Conservation (phyloP, 1,139 yeast genomes). For the Suhomyces wounanorum region DNA sequence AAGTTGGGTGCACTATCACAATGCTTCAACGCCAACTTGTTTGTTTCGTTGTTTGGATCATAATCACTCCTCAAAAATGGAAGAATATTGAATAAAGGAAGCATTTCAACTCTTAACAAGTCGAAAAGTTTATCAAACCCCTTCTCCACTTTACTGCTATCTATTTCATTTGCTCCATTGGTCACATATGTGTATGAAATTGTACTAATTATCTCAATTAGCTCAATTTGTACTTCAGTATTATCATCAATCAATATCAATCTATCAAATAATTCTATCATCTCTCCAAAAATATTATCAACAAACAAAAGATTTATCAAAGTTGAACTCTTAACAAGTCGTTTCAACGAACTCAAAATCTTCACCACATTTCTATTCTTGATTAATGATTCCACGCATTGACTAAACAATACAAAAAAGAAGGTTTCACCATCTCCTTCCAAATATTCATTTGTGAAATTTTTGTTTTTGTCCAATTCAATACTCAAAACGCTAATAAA, state of each 20-base stretch:
- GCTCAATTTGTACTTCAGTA: constrained; percentile 50
- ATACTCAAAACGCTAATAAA: constrained; percentile 76
- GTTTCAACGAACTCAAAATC: constrained; percentile 55
- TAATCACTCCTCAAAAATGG: constrained; percentile 60
- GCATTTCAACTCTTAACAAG: constrained; percentile 68
- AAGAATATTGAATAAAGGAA: constrained; percentile 59
- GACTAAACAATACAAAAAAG: constrained; percentile 79
- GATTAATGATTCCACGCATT: constrained; percentile 76
- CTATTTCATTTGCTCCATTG: not conserved
- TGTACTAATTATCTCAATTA: constrained; percentile 59
- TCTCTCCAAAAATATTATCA: constrained; percentile 73
- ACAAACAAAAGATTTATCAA: constrained; percentile 64
- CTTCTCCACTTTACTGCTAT: constrained; percentile 40
- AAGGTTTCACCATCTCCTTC: constrained; percentile 72
- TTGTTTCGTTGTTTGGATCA: constrained; percentile 37
- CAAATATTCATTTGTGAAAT: constrained; percentile 45
- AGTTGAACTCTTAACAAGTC: constrained; percentile 58
- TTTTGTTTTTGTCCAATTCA: constrained; percentile 55
- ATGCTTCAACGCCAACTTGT: constrained; percentile 31
- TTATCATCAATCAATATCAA: constrained; percentile 62
- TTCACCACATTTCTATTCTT: constrained; percentile 40
- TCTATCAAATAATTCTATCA: constrained; percentile 75
- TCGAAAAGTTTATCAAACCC: constrained; percentile 83
- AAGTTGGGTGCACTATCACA: constrained; percentile 40
- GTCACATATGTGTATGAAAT: constrained; percentile 39